Evolutionary conservation across 441 rosid species (phyloP).

Genomic region (Euphorbia corollata): DNA sequence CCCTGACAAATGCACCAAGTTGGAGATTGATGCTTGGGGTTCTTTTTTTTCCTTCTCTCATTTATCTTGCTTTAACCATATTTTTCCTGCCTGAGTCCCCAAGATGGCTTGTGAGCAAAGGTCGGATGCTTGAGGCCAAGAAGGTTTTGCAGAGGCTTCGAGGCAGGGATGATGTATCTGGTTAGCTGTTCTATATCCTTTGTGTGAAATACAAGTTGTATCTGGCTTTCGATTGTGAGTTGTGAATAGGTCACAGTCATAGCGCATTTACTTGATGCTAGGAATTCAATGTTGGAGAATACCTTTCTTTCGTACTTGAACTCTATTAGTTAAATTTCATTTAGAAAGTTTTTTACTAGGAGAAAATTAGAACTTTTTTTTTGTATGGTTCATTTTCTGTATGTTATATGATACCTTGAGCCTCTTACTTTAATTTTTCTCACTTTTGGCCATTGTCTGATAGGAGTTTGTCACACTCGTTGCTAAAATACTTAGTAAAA

Average conservation of each 20-base stretch:
- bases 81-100: conserved; percentile 91
- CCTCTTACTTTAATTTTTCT: no score
- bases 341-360: background rate
- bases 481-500: no score
- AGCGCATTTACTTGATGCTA: background rate
- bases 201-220: background rate
- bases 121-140: conserved; percentile 76
- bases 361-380: no score
- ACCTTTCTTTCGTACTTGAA: background rate
- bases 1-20: conserved; percentile 48
- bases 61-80: conserved; percentile 42
- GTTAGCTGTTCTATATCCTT: conserved; percentile 25
- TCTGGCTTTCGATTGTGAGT: background rate
- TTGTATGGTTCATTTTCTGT: no score
- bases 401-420: no score
- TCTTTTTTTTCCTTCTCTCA: conserved; percentile 59
- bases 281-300: background rate
- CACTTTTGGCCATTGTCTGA: no score
- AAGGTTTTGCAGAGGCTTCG: conserved; percentile 67
- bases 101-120: conserved; percentile 94
- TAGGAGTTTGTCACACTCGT: no score
- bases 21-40: conserved; percentile 94
- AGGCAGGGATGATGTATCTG: conserved; percentile 80
- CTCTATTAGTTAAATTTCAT: background rate
- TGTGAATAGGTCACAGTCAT: background rate